Evolutionary conservation across 805 yeast genomes (phyloP), one percentile per base, ranked within the genome.

Genomic region (Ogataea haglerorum): DNA sequence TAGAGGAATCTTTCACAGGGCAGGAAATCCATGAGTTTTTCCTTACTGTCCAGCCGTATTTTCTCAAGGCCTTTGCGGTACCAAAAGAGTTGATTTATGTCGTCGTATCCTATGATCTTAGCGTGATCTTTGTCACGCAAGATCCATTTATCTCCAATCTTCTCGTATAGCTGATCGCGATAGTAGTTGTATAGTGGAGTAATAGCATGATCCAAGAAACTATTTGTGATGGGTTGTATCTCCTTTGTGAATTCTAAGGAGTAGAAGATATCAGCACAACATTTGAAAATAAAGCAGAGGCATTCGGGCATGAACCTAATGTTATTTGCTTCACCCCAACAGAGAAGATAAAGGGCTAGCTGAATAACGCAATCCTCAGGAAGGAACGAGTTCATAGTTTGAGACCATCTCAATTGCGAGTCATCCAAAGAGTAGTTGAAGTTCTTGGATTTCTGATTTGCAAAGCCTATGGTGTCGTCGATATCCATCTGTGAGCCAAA

Each of bases 271-370:
- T 84, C 90, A 34, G 75, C 73, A 36, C 95, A 87, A 51, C 95
- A 82, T 54, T 87, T 85, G 67, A 81, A 87, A 18, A 88, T 76
- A 51, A 89, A 88, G 46, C 95, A 86, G 16, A 88, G 57, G 52
- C 95, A 86, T 56, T 88, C 96, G 0, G 96, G 96, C 79, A 88
- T 81, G 53, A 85, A 88, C 47, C 96, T 70, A 2, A 88, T 57
- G 51, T 86, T 89, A 54, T 85, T 86, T 0, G 95, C 88, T 57
- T 88, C 96, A 1, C 95, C 95, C 96, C 96, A 88, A 47, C 86
- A 76, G 40, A 85, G 59, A 10, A 88, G 67, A 54, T 80, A 89
- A 6, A 88, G 61, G 0, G 85, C 78, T 13, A 88, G 49, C 47
- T 88, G 95, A 12, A 70, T 64, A 3, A 78, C 66, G 42, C 80